These are phyloP conservation scores for Oryza australiensis DNA, from an alignment of 176 grass and related monocot genomes.

Conservation along the genomic window DNA sequence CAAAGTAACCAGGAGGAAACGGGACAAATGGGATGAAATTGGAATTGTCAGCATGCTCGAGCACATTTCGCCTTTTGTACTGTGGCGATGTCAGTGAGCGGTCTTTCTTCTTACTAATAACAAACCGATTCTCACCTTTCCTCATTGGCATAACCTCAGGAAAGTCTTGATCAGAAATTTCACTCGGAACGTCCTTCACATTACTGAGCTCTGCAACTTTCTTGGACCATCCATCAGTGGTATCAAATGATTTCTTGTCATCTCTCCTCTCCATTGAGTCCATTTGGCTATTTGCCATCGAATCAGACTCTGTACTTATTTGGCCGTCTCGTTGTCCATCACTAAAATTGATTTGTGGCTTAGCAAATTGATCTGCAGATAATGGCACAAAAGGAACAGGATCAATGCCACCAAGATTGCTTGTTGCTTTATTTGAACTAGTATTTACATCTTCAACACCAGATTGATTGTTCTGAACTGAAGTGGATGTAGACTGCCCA, in stretches of 20 bases:
- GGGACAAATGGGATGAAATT: conserved; percentile 88
- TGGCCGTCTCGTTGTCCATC: conserved; percentile 29
- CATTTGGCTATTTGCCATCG: neutral
- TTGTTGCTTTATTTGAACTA: conserved; percentile 38
- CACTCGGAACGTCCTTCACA: conserved; percentile 37
- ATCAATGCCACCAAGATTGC: conserved; percentile 41
- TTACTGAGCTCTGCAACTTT: conserved; percentile 43
- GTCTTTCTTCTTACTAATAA: conserved; percentile 93
- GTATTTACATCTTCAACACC: conserved; percentile 24
- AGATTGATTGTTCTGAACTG: conserved; percentile 33
- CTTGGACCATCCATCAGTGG: conserved; percentile 48
- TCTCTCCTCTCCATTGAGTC: conserved; percentile 21
- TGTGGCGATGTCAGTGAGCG: conserved; percentile 65
- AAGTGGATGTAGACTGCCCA: conserved; percentile 46
- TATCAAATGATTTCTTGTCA: conserved; percentile 20
- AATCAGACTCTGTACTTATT: conserved; percentile 16
- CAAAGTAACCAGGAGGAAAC: conserved; percentile 91
- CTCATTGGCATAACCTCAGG: conserved; percentile 84
- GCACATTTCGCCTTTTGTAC: conserved; percentile 71
- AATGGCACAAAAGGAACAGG: conserved; percentile 78
- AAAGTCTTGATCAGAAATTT: conserved; percentile 52
- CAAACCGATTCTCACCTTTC: conserved; percentile 89
- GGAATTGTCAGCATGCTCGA: conserved; percentile 68
- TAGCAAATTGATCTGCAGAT: conserved; percentile 71
- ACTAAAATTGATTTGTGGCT: conserved; percentile 42